Percentiles rank a stretch among this genome's conserved stretches.
Conservation (phyloP, 768 basidiomycete genomes). For the Lactifluus subvellereus region DNA sequence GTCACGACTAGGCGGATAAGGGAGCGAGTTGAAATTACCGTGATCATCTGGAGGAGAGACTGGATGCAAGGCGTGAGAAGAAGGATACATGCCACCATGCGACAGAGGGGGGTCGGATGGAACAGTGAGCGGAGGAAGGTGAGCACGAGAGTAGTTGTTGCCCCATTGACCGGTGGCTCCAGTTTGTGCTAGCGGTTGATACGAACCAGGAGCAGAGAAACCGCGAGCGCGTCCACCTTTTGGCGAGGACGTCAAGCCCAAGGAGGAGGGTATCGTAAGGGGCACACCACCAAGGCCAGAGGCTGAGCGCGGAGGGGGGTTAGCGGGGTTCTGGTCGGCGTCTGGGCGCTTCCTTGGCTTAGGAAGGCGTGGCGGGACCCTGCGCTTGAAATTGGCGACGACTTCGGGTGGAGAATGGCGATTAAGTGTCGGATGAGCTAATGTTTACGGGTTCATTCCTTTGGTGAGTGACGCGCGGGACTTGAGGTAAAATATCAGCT, state of each 20-base stretch:
- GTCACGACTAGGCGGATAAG: slow-evolving; percentile 31
- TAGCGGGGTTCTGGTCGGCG: slow-evolving; percentile 56
- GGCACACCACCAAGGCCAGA: slow-evolving; percentile 64
- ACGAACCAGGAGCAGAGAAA: slow-evolving; percentile 79
- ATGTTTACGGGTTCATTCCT: slow-evolving; percentile 8
- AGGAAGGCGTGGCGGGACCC: slow-evolving; percentile 87
- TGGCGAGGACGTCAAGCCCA: slow-evolving; percentile 37
- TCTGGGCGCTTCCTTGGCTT: slow-evolving; percentile 76
- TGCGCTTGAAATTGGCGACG: slow-evolving; percentile 91
- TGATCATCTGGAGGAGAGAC: slow-evolving; percentile 69
- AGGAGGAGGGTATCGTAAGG: slow-evolving; percentile 53
- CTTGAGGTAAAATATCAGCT: slow-evolving; percentile 32
- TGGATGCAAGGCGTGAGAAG: slow-evolving; percentile 57
- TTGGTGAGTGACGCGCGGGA: slow-evolving; percentile 20
- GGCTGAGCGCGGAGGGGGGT: slow-evolving; percentile 73
- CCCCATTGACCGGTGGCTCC: slow-evolving; percentile 51
- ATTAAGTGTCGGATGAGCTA: slow-evolving; percentile 88
- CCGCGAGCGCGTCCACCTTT: slow-evolving; percentile 57
- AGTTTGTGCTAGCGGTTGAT: slow-evolving; percentile 61
- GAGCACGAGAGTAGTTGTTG: slow-evolving; percentile 42
- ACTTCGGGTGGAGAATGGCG: slow-evolving; percentile 86
- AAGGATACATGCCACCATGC: slow-evolving; percentile 51
- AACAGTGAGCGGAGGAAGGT: slow-evolving; percentile 74
- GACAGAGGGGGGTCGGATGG: slow-evolving; percentile 68
- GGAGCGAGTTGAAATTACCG: slow-evolving; percentile 41